phyloP scores from a whole-genome alignment of 495 filamentous ascomycete species.

The Pseudomonodictys pantanalensis region DNA sequence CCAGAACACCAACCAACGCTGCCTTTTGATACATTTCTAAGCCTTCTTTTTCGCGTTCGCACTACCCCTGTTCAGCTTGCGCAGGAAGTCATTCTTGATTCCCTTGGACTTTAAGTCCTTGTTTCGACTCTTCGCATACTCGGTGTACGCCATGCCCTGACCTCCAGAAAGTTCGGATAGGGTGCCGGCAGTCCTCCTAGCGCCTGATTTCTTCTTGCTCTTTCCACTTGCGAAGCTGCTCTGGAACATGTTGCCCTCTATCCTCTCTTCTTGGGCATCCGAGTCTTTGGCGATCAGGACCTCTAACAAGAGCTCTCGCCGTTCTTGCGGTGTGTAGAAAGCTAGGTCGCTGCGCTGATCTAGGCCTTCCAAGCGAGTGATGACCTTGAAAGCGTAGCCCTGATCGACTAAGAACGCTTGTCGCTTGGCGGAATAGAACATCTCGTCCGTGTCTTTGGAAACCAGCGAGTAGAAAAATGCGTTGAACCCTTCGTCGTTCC shows the following conservation, averaged over 20 bases:
- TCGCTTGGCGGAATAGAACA: slow-evolving; percentile 96
- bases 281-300: slow-evolving; percentile 91
- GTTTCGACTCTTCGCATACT: slow-evolving; percentile 72
- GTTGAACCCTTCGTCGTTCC: slow-evolving; percentile 99
- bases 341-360: slow-evolving; percentile 77
- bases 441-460: slow-evolving; percentile 94
- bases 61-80: slow-evolving; percentile 76
- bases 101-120: slow-evolving; percentile 78
- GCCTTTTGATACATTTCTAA: slow-evolving; percentile 16
- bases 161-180: slow-evolving; percentile 83
- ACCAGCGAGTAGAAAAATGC: slow-evolving; percentile 99
- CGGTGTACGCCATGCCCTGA: slow-evolving; percentile 94
- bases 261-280: slow-evolving; percentile 70
- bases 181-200: slow-evolving; percentile 76
- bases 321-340: slow-evolving; percentile 75
- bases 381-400: slow-evolving; percentile 98
- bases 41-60: slow-evolving; percentile 54
- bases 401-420: slow-evolving; percentile 98
- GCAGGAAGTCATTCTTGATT: slow-evolving; percentile 65
- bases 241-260: slow-evolving; percentile 81
- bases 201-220: slow-evolving; percentile 51
- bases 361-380: slow-evolving; percentile 90
- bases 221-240: slow-evolving; percentile 47
- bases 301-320: slow-evolving; percentile 82
- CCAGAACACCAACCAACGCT: not conserved